Percentiles rank a stretch among this genome's conserved stretches.
phyloP scores from a whole-genome alignment of 306 rosid genomes.

The Gleditsia sinensis region DNA sequence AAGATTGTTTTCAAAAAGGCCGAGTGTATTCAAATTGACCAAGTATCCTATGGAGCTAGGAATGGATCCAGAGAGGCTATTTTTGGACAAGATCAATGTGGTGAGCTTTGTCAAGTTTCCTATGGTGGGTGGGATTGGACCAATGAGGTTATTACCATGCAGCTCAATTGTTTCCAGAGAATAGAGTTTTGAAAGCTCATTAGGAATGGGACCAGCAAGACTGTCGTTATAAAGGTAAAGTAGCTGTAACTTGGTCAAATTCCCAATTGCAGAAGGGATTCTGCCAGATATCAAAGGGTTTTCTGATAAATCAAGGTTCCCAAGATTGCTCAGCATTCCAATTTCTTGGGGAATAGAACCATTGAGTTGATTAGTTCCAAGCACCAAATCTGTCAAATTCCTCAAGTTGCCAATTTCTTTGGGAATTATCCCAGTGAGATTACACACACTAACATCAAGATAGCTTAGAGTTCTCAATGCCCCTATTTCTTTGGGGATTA shows the following conservation, averaged over 20 bases:
- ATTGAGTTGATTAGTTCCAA: neutral
- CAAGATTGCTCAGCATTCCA: constrained; percentile 35
- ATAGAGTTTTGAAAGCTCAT: neutral
- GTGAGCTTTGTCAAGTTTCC: neutral
- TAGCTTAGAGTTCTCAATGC: neutral
- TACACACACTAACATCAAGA: neutral
- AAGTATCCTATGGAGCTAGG: neutral
- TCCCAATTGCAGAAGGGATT: constrained; percentile 37
- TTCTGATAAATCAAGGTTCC: neutral
- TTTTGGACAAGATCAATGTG: accelerated
- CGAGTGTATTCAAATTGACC: neutral
- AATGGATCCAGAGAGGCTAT: constrained; percentile 30
- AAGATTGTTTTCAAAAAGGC: neutral
- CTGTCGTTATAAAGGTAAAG: constrained; percentile 21
- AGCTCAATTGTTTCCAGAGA: neutral
- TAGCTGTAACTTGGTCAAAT: neutral
- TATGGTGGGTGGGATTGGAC: neutral
- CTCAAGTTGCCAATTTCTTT: constrained; percentile 36
- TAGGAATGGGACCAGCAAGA: neutral
- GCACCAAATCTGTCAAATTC: neutral
- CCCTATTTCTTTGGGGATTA: constrained; percentile 30
- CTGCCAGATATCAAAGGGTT: constrained; percentile 17
- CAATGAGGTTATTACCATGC: neutral
- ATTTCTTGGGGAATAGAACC: constrained; percentile 44
- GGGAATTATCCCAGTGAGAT: constrained; percentile 7